Evolutionary conservation across 352 stramenopile species (phyloP), one percentile per base, ranked within the genome.

Genomic region (Phytopythium oedochilum): DNA sequence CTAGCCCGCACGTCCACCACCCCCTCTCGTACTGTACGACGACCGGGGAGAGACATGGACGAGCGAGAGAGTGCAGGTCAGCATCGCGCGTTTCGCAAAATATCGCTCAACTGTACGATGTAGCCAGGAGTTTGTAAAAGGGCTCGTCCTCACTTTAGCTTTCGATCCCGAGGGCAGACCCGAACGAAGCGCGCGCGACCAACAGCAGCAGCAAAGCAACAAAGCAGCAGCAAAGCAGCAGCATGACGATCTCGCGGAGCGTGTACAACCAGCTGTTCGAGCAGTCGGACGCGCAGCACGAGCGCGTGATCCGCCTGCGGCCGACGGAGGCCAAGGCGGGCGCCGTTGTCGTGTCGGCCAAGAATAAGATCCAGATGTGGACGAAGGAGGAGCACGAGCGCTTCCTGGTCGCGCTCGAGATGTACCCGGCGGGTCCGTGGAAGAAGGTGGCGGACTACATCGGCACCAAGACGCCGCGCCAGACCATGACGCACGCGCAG

Each of bases 261-360:
- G 83, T 92, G 55, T 90, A 90, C 66, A 90, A 92, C 57, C 79
- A 92, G 69, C 68, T 92, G 58, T 92, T 92, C 36, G 77, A 89
- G 63, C 72, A 86, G 61, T 67, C 72, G 39, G 59, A 68, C 15
- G 45, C 68, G 36, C 53, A 64, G 47, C 74, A 85, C 59, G 75
- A 84, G 55, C 72, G 85, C 52, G 73, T 92, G 53, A 92, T 92
- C 58, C 79, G 83, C 15, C 66, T 92, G 51, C 79, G 76, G 12
- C 83, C 83, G 14, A 92, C 79, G 0, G 82, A 92, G 60, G 83
- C 83, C 53, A 92, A 92, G 60, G 79, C 80, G 10, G 83, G 83
- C 46, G 80, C 83, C 28, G 73, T 88, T 25, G 79, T 90, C 26
- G 75, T 88, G 59, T 89, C 83, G 42, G 78, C 79, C 48, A 92